These are phyloP conservation scores for Coemansia furcata DNA, from an alignment of 192 early-diverging fungal genomes.

Conservation along the genomic window DNA sequence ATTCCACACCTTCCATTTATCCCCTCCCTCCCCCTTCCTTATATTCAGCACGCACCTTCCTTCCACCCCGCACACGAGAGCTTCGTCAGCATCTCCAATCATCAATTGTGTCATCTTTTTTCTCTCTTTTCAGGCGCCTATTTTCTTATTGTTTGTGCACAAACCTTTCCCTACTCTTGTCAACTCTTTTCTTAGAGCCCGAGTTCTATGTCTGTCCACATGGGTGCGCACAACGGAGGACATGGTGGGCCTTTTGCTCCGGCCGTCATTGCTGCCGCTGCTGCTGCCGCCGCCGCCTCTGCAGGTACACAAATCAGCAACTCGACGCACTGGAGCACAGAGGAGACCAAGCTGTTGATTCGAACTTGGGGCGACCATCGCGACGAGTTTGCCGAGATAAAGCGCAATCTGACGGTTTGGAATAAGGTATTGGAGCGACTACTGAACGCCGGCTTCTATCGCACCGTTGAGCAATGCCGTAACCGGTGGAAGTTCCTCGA, in stretches of 20 bases:
- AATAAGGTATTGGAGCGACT: slow-evolving; percentile 52
- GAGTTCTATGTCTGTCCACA: slow-evolving; percentile 15
- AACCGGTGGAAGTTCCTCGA: slow-evolving; percentile 56
- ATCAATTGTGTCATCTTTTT: neutral
- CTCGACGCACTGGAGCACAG: slow-evolving; percentile 55
- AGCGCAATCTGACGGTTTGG: slow-evolving; percentile 54
- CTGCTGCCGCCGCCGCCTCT: slow-evolving; percentile 21
- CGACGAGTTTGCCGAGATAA: slow-evolving; percentile 53
- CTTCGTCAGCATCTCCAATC: neutral
- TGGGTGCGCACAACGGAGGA: slow-evolving; percentile 18
- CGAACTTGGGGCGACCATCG: slow-evolving; percentile 51
- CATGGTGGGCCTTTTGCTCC: slow-evolving; percentile 19
- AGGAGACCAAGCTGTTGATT: slow-evolving; percentile 46
- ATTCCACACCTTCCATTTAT: slow-evolving; percentile 4
- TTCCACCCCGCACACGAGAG: neutral
- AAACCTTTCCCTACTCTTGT: neutral
- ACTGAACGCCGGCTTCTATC: slow-evolving; percentile 42
- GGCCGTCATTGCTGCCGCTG: slow-evolving; percentile 28
- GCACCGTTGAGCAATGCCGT: slow-evolving; percentile 53
- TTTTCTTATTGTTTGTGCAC: neutral
- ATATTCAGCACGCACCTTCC: neutral
- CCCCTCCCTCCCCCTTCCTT: neutral
- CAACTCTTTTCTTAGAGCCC: slow-evolving; percentile 2
- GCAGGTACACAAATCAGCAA: slow-evolving; percentile 25
- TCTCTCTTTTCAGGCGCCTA: neutral